Evolutionary conservation across 306 rosid species (phyloP), one percentile per base, ranked within the genome.

Genomic region (Glycine soja): DNA sequence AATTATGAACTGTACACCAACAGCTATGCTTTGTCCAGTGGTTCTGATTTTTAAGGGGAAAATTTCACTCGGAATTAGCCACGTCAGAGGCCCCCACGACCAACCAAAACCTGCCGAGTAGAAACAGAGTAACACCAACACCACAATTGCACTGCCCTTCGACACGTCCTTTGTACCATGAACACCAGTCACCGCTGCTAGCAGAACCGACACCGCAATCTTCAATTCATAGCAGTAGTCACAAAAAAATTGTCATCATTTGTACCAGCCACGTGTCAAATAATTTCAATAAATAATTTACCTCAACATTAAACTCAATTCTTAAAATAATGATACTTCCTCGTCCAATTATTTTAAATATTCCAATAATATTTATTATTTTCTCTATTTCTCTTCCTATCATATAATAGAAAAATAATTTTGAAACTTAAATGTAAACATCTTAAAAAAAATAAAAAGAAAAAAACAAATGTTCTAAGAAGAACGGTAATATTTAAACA

Each of bases 31-130:
- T 53, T 89, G 92, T 52, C 92, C 91, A 0, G 88, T 84, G 6
- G 52, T 64, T 74, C 84, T 43, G 50, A 73, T 74, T 65, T 83
- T 89, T 74, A 76, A 63, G 3, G 95, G 92, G 34, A 84, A 89
- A 40, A 91, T 91, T 18, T 91, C 92, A 73, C 90, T 91, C 45
- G 92, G 88, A 72, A 91, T 54, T n/a, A 91, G 87, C 92, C 95
- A 91, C 16, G 59, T 8, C 1, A 91, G 78, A 46, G 92, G 92
- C 0, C 95, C 91, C 92, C 95, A 89, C 30, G 95, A 91, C 92
- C 88, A 89, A 53, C 90, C 95, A 72, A 86, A 91, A 36, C 95
- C 91, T 11, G 89, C 88, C 3, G 87, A 74, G 52, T 87, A 89
- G 6, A 65, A 3, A 76, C 95, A 78, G 84, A 92, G 71, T 0